A percentile compares a stretch with the other conserved stretches of the same genome.
Evolutionary conservation across 73 alveolate species (phyloP).

Genomic region (Vitrella brassicaformis): DNA sequence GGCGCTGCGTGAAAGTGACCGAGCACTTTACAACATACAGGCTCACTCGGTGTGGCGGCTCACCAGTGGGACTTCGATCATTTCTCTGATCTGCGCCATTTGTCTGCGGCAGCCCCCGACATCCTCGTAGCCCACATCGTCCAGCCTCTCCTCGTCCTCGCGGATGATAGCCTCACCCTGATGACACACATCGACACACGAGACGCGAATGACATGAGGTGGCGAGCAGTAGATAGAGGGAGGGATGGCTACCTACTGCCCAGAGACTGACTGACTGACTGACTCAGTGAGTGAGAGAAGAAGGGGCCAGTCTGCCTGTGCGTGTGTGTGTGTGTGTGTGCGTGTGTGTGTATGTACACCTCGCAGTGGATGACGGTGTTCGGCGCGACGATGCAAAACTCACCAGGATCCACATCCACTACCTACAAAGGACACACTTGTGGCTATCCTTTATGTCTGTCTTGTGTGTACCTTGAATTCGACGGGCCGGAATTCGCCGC

Average conservation of each 20-base stretch:
- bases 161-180: too few species aligned
- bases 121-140: conserved; percentile 92
- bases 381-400: conserved; percentile 91
- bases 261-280: conserved; percentile 88
- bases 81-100: conserved; percentile 87
- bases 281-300: conserved; percentile 79
- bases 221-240: too few species aligned
- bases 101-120: too few species aligned
- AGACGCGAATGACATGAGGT: too few species aligned
- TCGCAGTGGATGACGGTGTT: conserved; percentile 88
- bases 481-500: conserved; percentile 93
- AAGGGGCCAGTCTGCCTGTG: conserved; percentile 77
- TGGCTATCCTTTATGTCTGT: background rate
- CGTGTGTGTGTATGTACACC: too few species aligned
- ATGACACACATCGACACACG: too few species aligned
- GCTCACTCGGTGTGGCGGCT: too few species aligned
- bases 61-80: conserved; percentile 88
- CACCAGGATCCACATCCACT: conserved; percentile 94
- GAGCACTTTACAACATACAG: too few species aligned
- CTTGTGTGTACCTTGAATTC: conserved; percentile 75
- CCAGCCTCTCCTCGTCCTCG: too few species aligned
- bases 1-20: too few species aligned
- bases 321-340: too few species aligned
- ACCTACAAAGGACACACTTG: background rate
- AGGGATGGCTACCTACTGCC: too few species aligned